Percentiles rank a stretch among this genome's conserved stretches.
Conservation (phyloP, 129 eudicot species). For the Chrysanthemum lavandulifolium region DNA sequence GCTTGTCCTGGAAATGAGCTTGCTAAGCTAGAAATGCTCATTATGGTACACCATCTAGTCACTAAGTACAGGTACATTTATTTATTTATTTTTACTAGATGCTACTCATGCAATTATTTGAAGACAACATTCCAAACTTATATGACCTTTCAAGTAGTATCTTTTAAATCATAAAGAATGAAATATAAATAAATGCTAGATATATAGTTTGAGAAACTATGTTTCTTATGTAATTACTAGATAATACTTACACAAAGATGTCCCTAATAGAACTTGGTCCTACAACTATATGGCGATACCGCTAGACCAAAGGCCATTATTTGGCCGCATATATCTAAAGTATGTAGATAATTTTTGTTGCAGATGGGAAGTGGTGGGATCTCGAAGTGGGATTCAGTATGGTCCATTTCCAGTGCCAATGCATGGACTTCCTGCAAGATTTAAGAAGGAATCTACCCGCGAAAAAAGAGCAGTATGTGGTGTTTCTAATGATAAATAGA, state of each 20-base stretch:
- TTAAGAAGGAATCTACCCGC: slow-evolving; percentile 48
- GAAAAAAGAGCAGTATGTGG: slow-evolving; percentile 33
- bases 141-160: neutral
- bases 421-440: slow-evolving; percentile 84
- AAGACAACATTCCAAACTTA: too few relatives aligned
- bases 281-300: too few relatives aligned
- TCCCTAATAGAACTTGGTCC: too few relatives aligned
- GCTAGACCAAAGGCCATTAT: too few relatives aligned
- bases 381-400: slow-evolving; percentile 71
- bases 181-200: slow-evolving; percentile 26
- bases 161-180: slow-evolving; percentile 9
- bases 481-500: slow-evolving; percentile 29
- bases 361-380: slow-evolving; percentile 81
- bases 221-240: too few relatives aligned
- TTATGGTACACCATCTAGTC: slow-evolving; percentile 70
- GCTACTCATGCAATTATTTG: too few relatives aligned
- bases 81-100: neutral
- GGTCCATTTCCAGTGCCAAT: slow-evolving; percentile 84
- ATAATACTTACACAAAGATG: too few relatives aligned
- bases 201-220: slow-evolving; percentile 20
- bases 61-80: slow-evolving; percentile 60
- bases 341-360: slow-evolving; percentile 41
- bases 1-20: slow-evolving; percentile 91
- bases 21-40: slow-evolving; percentile 81
- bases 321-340: slow-evolving; percentile 4